A percentile compares a stretch with the other conserved stretches of the same genome.
Conservation (phyloP, 495 filamentous ascomycete species). For the Aspergillus cavernicola region DNA sequence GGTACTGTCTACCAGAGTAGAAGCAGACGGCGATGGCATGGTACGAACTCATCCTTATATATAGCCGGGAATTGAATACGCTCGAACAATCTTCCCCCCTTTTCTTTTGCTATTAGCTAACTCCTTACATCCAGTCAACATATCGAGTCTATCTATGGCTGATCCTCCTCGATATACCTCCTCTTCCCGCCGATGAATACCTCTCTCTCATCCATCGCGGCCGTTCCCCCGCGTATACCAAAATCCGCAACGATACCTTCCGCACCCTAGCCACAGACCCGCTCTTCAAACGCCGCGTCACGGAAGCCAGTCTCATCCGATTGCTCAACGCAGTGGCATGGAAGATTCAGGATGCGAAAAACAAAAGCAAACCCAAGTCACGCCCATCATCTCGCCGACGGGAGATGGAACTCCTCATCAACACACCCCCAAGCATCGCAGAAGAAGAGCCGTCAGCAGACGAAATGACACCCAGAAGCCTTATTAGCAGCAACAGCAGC, state of each 20-base stretch:
- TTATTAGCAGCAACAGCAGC: slow-evolving; percentile 38
- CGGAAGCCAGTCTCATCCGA: slow-evolving; percentile 90
- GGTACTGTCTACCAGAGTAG: slow-evolving; percentile 74
- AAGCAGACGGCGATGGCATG: slow-evolving; percentile 87
- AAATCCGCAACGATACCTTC: slow-evolving; percentile 98
- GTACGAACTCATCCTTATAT: slow-evolving; percentile 36
- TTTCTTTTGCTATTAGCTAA: slow-evolving; percentile 10
- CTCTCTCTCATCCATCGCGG: slow-evolving; percentile 88
- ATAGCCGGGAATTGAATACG: background rate
- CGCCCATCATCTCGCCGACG: slow-evolving; percentile 37
- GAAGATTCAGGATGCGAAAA: slow-evolving; percentile 78
- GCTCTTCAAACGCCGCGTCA: slow-evolving; percentile 90
- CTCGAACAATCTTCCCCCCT: slow-evolving; percentile 9
- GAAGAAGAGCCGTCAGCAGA: slow-evolving; percentile 38
- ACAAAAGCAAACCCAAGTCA: slow-evolving; percentile 33
- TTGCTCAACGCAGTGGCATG: slow-evolving; percentile 96
- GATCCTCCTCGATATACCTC: slow-evolving; percentile 79
- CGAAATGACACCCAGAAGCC: slow-evolving; percentile 27
- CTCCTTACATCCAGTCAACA: slow-evolving; percentile 59
- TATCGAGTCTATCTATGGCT: slow-evolving; percentile 95
- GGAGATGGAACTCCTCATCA: slow-evolving; percentile 37
- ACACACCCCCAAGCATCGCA: slow-evolving; percentile 41
- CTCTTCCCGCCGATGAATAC: slow-evolving; percentile 81
- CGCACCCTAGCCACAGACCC: slow-evolving; percentile 93
- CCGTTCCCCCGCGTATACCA: slow-evolving; percentile 88